Base-by-base conservation (phyloP, 2,329 filamentous ascomycete species). In the Fusarium tricinctum region DNA sequence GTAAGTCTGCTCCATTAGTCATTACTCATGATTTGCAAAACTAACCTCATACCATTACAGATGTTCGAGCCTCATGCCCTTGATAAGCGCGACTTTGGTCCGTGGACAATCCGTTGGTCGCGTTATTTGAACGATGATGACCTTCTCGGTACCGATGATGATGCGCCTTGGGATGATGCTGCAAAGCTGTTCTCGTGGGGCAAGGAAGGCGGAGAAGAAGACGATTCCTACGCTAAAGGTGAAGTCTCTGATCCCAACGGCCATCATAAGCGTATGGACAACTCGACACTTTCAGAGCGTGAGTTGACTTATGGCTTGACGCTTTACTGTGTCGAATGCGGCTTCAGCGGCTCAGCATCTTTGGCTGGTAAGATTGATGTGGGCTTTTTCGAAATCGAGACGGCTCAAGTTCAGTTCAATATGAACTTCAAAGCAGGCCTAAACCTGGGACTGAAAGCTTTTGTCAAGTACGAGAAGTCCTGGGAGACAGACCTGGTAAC, bases 311-410 rank as follows among this genome's bases (percentile, higher is more conserved):
- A 63, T 8, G 57, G 57, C 0, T 20, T 63, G 0, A 20, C 22
- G 12, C 43, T 63, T 1, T 63, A 63, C 5, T 63, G 59, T 4
- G 43, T 63, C 1, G 56, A 62, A 17, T 63, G 59, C 4, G 59
- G 59, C 1, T 63, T 63, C 5, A 13, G 20, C 5, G 57, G 57
- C 8, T 2, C 15, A 12, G 50, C 57, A 1, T 10, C 30, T 1
- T n/a, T 60, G 7, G 35, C 22, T 4, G 57, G 57, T 1, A 30
- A 38, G 2, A 19, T 56, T 6, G 44, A 38, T 3, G 28, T 8
- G 4, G 20, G 42, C 7, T 3, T 44, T 4, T 17, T n/a, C 8
- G 5, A 1, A 2, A 17, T 63, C 0, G 17, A 45, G 4, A 19
- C 2, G 8, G 57, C 57, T 2, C 38, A 63, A 5, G 14, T 48